A percentile compares a stretch with the other conserved stretches of the same genome.
Evolutionary conservation across 1,284 basidiomycete species (phyloP).

Genomic region (Pascua sp.): DNA sequence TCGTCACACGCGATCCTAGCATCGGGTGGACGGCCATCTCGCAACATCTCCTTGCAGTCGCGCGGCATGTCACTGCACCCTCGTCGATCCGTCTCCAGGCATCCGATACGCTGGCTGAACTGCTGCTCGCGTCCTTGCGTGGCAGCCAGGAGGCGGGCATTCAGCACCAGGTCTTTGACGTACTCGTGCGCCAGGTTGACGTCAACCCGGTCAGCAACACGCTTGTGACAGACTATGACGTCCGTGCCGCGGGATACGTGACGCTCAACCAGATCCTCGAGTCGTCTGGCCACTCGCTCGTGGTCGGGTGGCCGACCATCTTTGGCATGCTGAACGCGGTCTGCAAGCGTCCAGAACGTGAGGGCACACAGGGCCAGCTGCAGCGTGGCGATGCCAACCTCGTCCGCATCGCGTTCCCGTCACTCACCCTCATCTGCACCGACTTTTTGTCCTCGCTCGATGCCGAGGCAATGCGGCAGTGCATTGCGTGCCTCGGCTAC

Average conservation of each 20-base stretch:
- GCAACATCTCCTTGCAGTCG: slow-evolving; percentile 68
- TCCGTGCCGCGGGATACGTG: slow-evolving; percentile 81
- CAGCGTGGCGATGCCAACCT: slow-evolving; percentile 43
- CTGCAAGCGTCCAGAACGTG: slow-evolving; percentile 49
- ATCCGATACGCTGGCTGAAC: slow-evolving; percentile 75
- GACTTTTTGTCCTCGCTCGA: slow-evolving; percentile 82
- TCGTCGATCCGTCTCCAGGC: slow-evolving; percentile 82
- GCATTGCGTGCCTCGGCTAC: slow-evolving; percentile 81
- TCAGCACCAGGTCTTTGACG: slow-evolving; percentile 76
- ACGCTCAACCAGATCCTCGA: slow-evolving; percentile 86
- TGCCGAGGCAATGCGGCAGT: slow-evolving; percentile 73
- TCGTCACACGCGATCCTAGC: slow-evolving; percentile 72
- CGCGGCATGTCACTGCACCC: slow-evolving; percentile 62
- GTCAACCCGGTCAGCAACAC: slow-evolving; percentile 36
- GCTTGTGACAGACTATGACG: slow-evolving; percentile 57
- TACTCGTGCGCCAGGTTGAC: slow-evolving; percentile 73
- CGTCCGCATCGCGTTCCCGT: slow-evolving; percentile 77
- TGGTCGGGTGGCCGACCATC: slow-evolving; percentile 87
- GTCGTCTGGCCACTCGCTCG: slow-evolving; percentile 81
- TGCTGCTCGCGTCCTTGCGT: slow-evolving; percentile 65
- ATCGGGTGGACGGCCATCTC: slow-evolving; percentile 83
- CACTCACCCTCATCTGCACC: slow-evolving; percentile 82
- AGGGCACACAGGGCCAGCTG: background rate
- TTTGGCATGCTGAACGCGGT: slow-evolving; percentile 85
- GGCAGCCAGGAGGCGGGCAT: slow-evolving; percentile 59